Evolutionary conservation across 257 asterid genomes (phyloP).

Genomic region (Solanum rostratum): DNA sequence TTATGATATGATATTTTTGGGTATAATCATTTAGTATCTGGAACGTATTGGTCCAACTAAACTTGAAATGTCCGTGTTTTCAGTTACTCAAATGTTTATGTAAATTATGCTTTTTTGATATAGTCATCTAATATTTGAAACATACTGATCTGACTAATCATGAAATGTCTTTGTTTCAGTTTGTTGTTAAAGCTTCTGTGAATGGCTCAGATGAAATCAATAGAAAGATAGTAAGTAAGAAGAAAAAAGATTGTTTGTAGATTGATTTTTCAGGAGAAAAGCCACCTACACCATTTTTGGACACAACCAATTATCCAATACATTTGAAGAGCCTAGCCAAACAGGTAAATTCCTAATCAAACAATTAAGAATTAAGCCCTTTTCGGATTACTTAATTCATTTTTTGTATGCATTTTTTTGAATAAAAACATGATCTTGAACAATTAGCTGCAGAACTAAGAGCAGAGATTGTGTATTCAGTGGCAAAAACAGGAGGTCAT

Average conservation of each 20-base stretch:
- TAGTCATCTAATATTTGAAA: neutral
- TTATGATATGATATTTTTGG: neutral
- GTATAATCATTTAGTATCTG: neutral
- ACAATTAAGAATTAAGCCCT: neutral
- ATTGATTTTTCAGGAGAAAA: constrained; percentile 49
- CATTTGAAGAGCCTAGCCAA: constrained; percentile 62
- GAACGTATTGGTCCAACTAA: neutral
- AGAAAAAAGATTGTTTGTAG: constrained; percentile 42
- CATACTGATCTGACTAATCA: neutral
- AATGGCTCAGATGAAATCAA: constrained; percentile 20
- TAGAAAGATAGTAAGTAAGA: constrained; percentile 16
- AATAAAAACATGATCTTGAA: constrained; percentile 50
- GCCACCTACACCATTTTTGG: constrained; percentile 57
- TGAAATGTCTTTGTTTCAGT: constrained; percentile 12
- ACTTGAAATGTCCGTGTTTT: neutral
- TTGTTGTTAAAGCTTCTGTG: constrained; percentile 34
- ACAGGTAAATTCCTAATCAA: constrained; percentile 17
- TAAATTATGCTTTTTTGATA: neutral
- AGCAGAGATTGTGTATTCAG: constrained; percentile 52
- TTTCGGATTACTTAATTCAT: neutral
- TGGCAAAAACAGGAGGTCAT: constrained; percentile 62
- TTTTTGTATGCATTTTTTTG: neutral
- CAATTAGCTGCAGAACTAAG: constrained; percentile 63
- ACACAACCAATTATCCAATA: constrained; percentile 52
- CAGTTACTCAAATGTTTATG: constrained; percentile 31